Conservation (phyloP, 345 rosid genomes). For the Eucalyptus melliodora region DNA sequence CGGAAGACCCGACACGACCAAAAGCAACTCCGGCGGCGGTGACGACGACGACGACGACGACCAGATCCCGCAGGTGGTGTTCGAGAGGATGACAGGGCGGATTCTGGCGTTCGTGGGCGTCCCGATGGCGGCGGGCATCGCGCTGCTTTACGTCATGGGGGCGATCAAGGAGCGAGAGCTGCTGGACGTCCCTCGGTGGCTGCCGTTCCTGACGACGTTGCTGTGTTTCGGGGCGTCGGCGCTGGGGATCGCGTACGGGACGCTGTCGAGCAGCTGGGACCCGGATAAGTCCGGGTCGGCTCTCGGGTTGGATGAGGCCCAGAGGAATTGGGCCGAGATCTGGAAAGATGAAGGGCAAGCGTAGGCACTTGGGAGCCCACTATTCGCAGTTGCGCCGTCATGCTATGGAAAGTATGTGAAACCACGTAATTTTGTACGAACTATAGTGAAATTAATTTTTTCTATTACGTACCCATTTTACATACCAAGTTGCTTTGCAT, state of each 20-base stretch:
- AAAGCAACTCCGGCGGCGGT: background rate
- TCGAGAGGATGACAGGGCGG: background rate
- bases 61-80: background rate
- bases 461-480: background rate
- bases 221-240: constrained; percentile 52
- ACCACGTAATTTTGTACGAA: background rate
- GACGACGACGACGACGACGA: constrained; percentile 1
- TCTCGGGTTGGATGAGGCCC: constrained; percentile 59
- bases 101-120: constrained; percentile 1
- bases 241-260: constrained; percentile 69
- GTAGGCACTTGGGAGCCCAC: background rate
- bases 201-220: constrained; percentile 35
- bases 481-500: background rate
- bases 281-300: constrained; percentile 39
- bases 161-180: constrained; percentile 20
- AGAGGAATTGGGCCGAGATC: constrained; percentile 68
- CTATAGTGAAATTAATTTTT: background rate
- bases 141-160: background rate
- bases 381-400: background rate
- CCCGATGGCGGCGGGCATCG: constrained; percentile 4
- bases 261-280: constrained; percentile 70
- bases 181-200: constrained; percentile 61
- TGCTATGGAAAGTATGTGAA: background rate
- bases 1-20: background rate
- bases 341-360: constrained; percentile 49